phyloP scores from a whole-genome alignment of 2,329 filamentous ascomycete genomes.

The Colletotrichum sp. region DNA sequence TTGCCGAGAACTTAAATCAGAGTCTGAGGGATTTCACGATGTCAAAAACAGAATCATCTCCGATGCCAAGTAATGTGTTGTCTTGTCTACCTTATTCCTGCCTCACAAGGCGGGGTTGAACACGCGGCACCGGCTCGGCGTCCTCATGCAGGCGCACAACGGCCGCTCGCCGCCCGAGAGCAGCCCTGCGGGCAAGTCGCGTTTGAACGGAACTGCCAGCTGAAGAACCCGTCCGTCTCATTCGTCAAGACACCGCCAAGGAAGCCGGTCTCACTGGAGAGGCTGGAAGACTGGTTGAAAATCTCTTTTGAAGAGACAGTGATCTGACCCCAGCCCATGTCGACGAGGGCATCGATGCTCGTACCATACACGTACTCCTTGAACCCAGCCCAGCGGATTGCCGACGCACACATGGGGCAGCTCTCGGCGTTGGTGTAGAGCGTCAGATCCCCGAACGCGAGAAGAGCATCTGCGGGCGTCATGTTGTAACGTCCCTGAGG shows the following conservation, averaged over 20 bases:
- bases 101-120: not conserved
- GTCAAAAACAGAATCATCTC: not conserved
- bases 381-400: conserved; percentile 61
- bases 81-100: not conserved
- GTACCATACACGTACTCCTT: conserved; percentile 60
- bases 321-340: conserved; percentile 57
- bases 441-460: conserved; percentile 50
- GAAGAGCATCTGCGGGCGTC: conserved; percentile 40
- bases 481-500: conserved; percentile 48
- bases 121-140: not conserved
- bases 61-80: not conserved
- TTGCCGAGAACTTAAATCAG: not conserved
- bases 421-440: conserved; percentile 63
- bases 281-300: conserved; percentile 44
- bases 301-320: conserved; percentile 48
- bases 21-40: not conserved
- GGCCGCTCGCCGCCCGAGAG: not conserved
- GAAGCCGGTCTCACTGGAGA: conserved; percentile 40
- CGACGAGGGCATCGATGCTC: conserved; percentile 48
- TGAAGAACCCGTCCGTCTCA: conserved; percentile 59
- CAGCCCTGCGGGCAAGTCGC: conserved; percentile 15
- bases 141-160: not conserved
- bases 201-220: conserved; percentile 54
- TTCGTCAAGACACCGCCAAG: conserved; percentile 50
- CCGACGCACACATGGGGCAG: conserved; percentile 63